Evolutionary conservation across 805 yeast genomes (phyloP).

Genomic region (Scheffersomyces coipomensis): DNA sequence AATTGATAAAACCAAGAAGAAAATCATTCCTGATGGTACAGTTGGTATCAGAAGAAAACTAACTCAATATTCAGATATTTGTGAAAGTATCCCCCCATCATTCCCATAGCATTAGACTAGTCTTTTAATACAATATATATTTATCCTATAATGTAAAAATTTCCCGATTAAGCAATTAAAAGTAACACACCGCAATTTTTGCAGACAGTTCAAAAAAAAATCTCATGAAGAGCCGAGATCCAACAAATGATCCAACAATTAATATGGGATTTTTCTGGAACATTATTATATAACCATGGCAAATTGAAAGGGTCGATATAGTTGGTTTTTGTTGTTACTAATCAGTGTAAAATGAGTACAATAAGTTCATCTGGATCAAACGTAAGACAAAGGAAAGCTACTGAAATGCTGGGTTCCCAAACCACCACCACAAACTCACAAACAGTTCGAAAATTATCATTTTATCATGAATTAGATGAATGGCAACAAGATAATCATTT

Average conservation of each 20-base stretch:
- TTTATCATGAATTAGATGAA: slow-evolving; percentile 58
- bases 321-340: no score
- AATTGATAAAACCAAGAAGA: slow-evolving; percentile 19
- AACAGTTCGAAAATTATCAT: slow-evolving; percentile 10
- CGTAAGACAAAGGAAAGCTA: slow-evolving; percentile 2
- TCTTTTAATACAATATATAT: no score
- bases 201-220: no score
- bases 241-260: no score
- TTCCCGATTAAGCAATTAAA: no score
- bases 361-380: background rate
- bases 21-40: slow-evolving; percentile 14
- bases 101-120: slow-evolving; percentile 16
- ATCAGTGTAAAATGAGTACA: no score
- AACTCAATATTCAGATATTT: slow-evolving; percentile 50
- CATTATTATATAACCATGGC: no score
- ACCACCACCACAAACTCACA: background rate
- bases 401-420: background rate
- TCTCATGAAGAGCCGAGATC: no score
- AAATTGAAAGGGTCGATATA: no score
- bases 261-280: no score
- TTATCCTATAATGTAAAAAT: no score
- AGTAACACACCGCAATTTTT: no score
- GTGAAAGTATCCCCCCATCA: slow-evolving; percentile 60
- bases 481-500: slow-evolving; percentile 78
- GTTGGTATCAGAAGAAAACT: slow-evolving; percentile 32